phyloP scores from a whole-genome alignment of 2,329 filamentous ascomycete genomes.

The Lecanicillium sp. region DNA sequence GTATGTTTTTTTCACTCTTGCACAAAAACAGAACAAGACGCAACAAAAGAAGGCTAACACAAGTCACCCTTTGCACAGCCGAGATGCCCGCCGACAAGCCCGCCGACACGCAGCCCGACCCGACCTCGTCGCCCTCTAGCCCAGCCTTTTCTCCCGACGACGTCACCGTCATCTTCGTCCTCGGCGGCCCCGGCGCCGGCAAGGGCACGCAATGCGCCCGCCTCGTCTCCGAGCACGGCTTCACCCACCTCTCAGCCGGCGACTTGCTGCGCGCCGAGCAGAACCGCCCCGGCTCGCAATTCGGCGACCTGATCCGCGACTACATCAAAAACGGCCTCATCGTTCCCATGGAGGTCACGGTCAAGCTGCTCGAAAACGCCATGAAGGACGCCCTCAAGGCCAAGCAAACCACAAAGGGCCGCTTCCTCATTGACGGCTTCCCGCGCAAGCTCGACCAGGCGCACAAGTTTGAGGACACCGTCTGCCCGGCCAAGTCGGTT shows the following conservation, averaged over 20 bases:
- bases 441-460: slow-evolving; percentile 97
- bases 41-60: too few species aligned
- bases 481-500: slow-evolving; percentile 76
- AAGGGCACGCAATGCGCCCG: slow-evolving; percentile 94
- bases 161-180: slow-evolving; percentile 92
- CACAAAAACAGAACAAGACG: too few species aligned
- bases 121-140: slow-evolving; percentile 33
- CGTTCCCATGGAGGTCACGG: slow-evolving; percentile 97
- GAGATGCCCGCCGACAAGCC: slow-evolving; percentile 9
- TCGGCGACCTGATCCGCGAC: slow-evolving; percentile 83
- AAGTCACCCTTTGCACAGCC: slow-evolving; percentile 3
- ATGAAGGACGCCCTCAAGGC: slow-evolving; percentile 64
- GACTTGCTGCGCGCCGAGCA: slow-evolving; percentile 93
- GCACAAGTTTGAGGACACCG: slow-evolving; percentile 80
- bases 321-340: slow-evolving; percentile 94
- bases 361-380: slow-evolving; percentile 86
- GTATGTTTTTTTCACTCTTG: slow-evolving; percentile 24
- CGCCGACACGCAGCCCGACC: slow-evolving; percentile 31
- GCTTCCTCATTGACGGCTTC: slow-evolving; percentile 78
- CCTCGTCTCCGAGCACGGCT: slow-evolving; percentile 79
- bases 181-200: slow-evolving; percentile 89
- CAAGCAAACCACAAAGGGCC: slow-evolving; percentile 41
- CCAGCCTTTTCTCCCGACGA: slow-evolving; percentile 65
- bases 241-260: slow-evolving; percentile 87
- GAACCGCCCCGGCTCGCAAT: slow-evolving; percentile 74